phyloP scores from a whole-genome alignment of 1,284 basidiomycete genomes.

The Schizopora paradoxa region DNA sequence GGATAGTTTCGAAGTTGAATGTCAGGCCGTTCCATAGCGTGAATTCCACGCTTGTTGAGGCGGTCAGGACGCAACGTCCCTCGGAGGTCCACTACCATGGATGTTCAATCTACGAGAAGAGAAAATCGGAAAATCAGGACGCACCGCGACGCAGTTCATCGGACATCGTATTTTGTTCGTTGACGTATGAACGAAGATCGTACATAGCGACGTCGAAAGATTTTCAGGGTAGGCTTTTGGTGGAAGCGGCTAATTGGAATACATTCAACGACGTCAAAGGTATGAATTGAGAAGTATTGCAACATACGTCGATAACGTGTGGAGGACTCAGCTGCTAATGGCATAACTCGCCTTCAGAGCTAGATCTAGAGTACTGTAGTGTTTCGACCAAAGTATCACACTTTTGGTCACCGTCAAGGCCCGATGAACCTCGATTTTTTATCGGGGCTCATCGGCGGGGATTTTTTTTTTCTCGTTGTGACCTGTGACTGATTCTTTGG shows the following conservation, averaged over 20 bases:
- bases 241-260: constrained; percentile 71
- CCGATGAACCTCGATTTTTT: too few species aligned
- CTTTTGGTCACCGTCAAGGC: too few species aligned
- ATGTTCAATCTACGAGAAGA: constrained; percentile 9
- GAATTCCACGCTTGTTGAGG: constrained; percentile 96
- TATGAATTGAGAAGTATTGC: too few species aligned
- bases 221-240: constrained; percentile 88
- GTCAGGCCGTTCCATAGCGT: constrained; percentile 98
- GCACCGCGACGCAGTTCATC: constrained; percentile 87
- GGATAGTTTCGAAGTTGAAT: constrained; percentile 99
- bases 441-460: too few species aligned
- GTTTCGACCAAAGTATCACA: too few species aligned
- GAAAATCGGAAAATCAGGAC: constrained; percentile 27
- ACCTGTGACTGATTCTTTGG: too few species aligned
- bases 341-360: too few species aligned
- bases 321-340: too few species aligned
- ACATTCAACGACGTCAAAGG: too few species aligned
- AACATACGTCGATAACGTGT: too few species aligned
- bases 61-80: constrained; percentile 86
- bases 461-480: too few species aligned
- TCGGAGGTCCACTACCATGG: constrained; percentile 90
- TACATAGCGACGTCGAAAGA: constrained; percentile 86
- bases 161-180: constrained; percentile 98
- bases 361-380: too few species aligned
- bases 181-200: constrained; percentile 95